These are phyloP conservation scores for Cyberlindnera mycetangii DNA, from an alignment of 805 yeast genomes.

Conservation along the genomic window DNA sequence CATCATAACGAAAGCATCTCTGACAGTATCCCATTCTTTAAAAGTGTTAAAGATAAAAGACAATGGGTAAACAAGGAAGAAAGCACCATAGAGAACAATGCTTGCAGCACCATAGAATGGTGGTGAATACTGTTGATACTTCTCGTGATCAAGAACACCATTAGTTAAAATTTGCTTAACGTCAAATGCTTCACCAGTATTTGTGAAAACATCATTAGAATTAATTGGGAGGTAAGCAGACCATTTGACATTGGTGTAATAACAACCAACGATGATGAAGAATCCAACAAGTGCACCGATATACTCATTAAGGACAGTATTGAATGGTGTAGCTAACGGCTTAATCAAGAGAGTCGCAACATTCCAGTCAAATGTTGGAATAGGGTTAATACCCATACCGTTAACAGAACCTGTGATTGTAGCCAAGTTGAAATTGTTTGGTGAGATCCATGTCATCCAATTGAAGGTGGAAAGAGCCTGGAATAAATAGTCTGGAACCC, in stretches of 20 bases:
- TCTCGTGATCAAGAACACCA: conserved; percentile 42
- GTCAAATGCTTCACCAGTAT: conserved; percentile 45
- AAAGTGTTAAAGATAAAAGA: conserved; percentile 44
- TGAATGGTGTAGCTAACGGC: conserved; percentile 46
- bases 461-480: conserved; percentile 41
- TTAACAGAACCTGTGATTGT: conserved; percentile 43
- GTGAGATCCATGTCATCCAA: conserved; percentile 61
- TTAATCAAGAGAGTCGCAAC: conserved; percentile 23
- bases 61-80: conserved; percentile 44
- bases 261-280: conserved; percentile 33
- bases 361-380: conserved; percentile 54
- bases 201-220: conserved; percentile 50
- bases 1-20: conserved; percentile 11
- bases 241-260: conserved; percentile 41
- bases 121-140: conserved; percentile 56
- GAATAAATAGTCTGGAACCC: conserved; percentile 45
- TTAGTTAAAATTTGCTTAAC: conserved; percentile 46
- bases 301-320: conserved; percentile 31
- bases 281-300: conserved; percentile 35
- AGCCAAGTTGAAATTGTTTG: conserved; percentile 46
- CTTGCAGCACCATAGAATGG: conserved; percentile 67
- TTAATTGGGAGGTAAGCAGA: conserved; percentile 40
- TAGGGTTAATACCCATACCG: conserved; percentile 54
- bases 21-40: conserved; percentile 41
- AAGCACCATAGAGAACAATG: conserved; percentile 55